Evolutionary conservation across 331 rosid species (phyloP), one percentile per base, ranked within the genome.

Genomic region (Prunus yedoensis): DNA sequence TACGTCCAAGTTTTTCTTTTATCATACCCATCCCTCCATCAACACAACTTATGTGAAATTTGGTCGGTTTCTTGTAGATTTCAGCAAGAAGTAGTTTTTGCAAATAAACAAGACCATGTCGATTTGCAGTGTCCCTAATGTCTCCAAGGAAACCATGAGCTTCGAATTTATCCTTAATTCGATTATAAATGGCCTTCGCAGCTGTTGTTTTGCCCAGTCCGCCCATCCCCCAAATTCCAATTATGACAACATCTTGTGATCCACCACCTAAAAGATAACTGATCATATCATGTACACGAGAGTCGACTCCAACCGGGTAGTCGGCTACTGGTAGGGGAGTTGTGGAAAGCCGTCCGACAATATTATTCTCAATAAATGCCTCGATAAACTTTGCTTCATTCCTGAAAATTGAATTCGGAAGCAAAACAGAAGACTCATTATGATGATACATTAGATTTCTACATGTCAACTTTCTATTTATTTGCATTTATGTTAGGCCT

Each of bases 221-320:
- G 21, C 60, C 75, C 74, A 77, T 68, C 1, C 80, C 80, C 74
- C 66, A 77, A 58, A 68, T 79, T 17, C 83, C 83, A 18, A 73
- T 21, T 4, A 79, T 10, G 3, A 61, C 50, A 35, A n/a, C 74
- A 4, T 49, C 74, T 43, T 57, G 21, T 16, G 23, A 9, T 3
- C 23, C 1, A 56, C 18, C 66, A 56, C 18, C 66, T 46, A 25
- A 25, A 25, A 38, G 54, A 27, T 30, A 8, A 25, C 20, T 6
- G 0, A 72, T 4, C 21, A 25, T 59, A 25, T 38, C 10, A 21
- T 38, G 4, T 4, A 51, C 5, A 4, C 79, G 73, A 65, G 27
- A 64, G 15, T 38, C 51, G 8, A 75, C 53, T 41, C 79, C 79
- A 53, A 75, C 46, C 1, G 4, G 45, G 45, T 28, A 2, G 2